Conservation (phyloP, 495 filamentous ascomycete genomes). For the Cryomyces minteri region DNA sequence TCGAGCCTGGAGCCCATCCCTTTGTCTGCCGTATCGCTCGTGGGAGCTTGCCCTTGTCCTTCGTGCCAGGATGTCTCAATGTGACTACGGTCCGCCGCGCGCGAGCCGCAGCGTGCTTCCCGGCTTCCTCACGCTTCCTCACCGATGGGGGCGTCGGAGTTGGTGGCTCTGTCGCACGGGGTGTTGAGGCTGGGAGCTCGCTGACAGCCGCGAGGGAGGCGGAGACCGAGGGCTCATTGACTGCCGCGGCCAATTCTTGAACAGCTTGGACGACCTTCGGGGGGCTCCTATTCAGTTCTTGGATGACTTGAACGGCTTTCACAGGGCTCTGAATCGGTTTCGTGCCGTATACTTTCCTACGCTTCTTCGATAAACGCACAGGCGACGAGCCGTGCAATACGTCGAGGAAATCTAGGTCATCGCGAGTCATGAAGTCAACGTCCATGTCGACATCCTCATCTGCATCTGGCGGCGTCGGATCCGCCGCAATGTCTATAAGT, state of each 20-base stretch:
- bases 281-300: not conserved
- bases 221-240: not conserved
- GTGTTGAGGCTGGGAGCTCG: no score
- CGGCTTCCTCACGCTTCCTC: slow-evolving; percentile 8
- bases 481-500: slow-evolving; percentile 19
- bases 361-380: not conserved
- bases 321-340: not conserved
- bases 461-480: slow-evolving; percentile 9
- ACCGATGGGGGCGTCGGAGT: slow-evolving; percentile 7
- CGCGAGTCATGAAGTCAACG: slow-evolving; percentile 12
- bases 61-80: not conserved
- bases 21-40: not conserved
- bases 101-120: slow-evolving; percentile 7
- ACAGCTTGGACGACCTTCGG: not conserved
- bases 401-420: slow-evolving; percentile 5
- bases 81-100: slow-evolving; percentile 1
- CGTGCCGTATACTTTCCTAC: slow-evolving; percentile 1
- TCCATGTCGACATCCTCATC: slow-evolving; percentile 9
- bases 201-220: not conserved
- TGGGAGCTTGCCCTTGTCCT: not conserved
- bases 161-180: no score
- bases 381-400: slow-evolving; percentile 4
- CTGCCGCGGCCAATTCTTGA: not conserved
- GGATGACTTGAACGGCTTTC: not conserved
- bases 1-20: not conserved